Base-by-base conservation (phyloP, 176 grass and related monocot genomes). In the Eleusine indica region DNA sequence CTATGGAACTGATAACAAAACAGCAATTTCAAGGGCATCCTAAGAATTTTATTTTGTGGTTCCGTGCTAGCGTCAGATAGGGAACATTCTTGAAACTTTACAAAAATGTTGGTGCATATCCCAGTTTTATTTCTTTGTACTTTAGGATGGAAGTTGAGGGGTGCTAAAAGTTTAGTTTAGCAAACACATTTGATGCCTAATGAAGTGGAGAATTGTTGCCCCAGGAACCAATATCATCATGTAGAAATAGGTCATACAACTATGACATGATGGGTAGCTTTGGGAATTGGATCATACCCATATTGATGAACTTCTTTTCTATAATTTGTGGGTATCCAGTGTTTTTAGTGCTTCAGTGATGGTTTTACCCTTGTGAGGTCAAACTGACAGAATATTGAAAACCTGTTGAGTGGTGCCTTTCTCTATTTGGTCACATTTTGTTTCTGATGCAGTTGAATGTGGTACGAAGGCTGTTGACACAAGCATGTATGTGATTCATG, bases 401-500 rank as follows among this genome's bases (percentile, higher is more conserved):
- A 72, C 40, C n/a, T 76, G 30, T 61, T 25, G 51, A 47, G 21
- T 51, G 62, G 71, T 62, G 30, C 49, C 78, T 82, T 68, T 14
- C 71, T 68, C 19, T 37, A 49, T 81, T 49, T 1, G 30, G 21
- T 12, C 52, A 37, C 32, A 53, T 82, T 54, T 65, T 71, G 44
- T 54, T 54, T 32, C n/a, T 71, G 10, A 18, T 52, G 42, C 66
- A 54, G 40, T 64, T 83, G 19, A 62, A 64, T 87, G 70, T 70
- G 12, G 76, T 51, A 15, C 5, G 10, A 77, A 28, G 86, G 25
- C 14, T 37, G 68, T 81, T 75, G 63, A 46, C 29, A 68, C 21
- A 25, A 5, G 12, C 68, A 88, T 78, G 71, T 63, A 51, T 65
- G 19, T 52, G 66, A 54, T 63, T 70, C 53, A 72, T 65, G 44